These are phyloP conservation scores for Irpex rosettiformis DNA, from an alignment of 1,284 basidiomycete species.

Conservation along the genomic window DNA sequence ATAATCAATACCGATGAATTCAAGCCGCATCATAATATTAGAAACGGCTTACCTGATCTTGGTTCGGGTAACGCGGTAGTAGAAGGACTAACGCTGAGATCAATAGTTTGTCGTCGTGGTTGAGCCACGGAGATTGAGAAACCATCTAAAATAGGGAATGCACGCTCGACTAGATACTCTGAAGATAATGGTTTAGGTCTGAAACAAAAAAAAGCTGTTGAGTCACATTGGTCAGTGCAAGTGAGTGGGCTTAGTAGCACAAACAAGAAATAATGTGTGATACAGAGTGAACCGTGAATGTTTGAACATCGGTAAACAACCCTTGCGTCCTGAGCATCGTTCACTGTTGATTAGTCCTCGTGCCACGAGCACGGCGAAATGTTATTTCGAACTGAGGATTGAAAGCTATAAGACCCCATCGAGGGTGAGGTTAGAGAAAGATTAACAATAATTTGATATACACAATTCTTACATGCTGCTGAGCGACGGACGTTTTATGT, in stretches of 20 bases:
- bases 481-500: no score
- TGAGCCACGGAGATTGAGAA: constrained; percentile 55
- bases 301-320: no score
- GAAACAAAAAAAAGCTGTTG: background rate
- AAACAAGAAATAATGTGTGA: background rate
- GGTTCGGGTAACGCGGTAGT: constrained; percentile 18
- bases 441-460: no score
- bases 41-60: constrained; percentile 23
- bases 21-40: background rate
- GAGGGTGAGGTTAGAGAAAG: no score
- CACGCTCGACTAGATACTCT: constrained; percentile 34
- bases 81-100: constrained; percentile 18
- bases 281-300: no score
- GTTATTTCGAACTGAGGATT: no score
- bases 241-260: background rate
- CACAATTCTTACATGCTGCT: no score
- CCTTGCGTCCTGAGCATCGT: no score
- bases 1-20: background rate
- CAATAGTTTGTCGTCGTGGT: constrained; percentile 27
- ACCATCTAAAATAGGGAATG: constrained; percentile 47
- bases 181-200: background rate
- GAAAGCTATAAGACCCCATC: no score
- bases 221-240: background rate
- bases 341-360: no score
- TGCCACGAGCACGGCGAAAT: no score